Base-by-base conservation (phyloP, 2,329 filamentous ascomycete species). In the Emmonsiellopsis sp. region DNA sequence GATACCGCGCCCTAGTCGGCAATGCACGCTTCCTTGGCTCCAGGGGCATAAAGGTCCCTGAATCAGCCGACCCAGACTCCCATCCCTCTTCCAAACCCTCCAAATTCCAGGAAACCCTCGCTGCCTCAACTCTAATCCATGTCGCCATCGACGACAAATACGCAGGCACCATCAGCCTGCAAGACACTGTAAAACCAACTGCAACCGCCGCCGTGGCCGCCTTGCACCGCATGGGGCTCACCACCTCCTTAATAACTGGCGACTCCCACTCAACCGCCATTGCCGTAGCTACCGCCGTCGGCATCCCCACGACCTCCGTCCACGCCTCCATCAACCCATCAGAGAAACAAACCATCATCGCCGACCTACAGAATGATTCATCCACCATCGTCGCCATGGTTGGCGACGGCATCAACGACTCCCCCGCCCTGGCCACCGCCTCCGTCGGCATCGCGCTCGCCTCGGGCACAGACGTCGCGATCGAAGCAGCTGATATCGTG, bases 401-500 rank as follows among this genome's bases (percentile, higher is more conserved):
- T 11, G 91, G 93, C 51, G 93, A 98, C 69, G 93, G 93, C 42
- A 96, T 98, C 79, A 98, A 98, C 71, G 93, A 98, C 74, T 95
- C 90, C 0, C 93, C 93, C 0, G 93, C 93, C 0, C 82, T 98
- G 9, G 93, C 90, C 0, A 95, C 90, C 0, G 91, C 93, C 9
- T 85, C 95, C 61, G 84, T 97, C 31, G 93, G 93, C 58, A 95
- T 98, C 61, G 91, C 91, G 54, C 89, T 98, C 70, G 81, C 89
- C 5, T 90, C 85, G 7, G 93, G 93, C 54, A 97, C 93, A 0
- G 93, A 97, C 67, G 92, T 98, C 1, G 93, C 93, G 49, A 95
- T 98, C 83, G 93, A 97, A 73, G 93, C 93, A 1, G 93, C 93
- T 0, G 90, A 95, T 63, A 83, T 98, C 15, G 93, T 98, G 13